phyloP scores from a whole-genome alignment of 2,329 filamentous ascomycete species.

The Neurospora crassa region DNA sequence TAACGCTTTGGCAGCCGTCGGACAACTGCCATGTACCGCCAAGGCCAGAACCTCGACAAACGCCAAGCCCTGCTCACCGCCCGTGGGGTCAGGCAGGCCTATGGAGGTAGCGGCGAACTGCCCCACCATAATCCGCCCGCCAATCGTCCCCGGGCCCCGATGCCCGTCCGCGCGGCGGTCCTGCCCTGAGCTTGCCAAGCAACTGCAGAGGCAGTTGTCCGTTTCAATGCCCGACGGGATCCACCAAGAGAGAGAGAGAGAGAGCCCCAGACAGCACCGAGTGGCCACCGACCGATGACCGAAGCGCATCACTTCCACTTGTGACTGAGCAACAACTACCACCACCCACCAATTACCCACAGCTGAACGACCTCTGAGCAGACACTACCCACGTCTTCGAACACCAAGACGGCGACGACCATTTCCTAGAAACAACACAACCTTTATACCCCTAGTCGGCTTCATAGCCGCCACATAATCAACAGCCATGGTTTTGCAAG shows the following conservation, averaged over 20 bases:
- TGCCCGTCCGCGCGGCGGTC: neutral
- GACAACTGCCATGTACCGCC: neutral
- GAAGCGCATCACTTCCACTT: neutral
- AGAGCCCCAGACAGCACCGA: neutral
- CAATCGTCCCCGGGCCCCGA: neutral
- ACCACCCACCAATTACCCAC: neutral
- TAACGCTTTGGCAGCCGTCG: neutral
- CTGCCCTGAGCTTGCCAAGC: neutral
- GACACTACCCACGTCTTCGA: neutral
- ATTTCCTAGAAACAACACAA: neutral
- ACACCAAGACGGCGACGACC: neutral
- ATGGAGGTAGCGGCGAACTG: neutral
- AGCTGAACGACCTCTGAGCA: neutral
- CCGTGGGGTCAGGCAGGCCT: neutral
- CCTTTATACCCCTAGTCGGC: slow-evolving; percentile 2
- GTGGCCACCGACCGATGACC: neutral
- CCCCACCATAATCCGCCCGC: neutral
- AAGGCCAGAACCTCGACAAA: neutral
- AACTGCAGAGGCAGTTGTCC: neutral
- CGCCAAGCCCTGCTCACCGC: neutral
- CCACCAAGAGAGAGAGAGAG: neutral
- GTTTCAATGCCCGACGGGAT: neutral
- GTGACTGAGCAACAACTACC: neutral
- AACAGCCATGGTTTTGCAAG: slow-evolving; percentile 87
- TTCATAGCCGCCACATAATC: slow-evolving; percentile 4